Evolutionary conservation across 1,284 basidiomycete genomes (phyloP), one percentile per base, ranked within the genome.

Genomic region (Rugosomyces carneus): DNA sequence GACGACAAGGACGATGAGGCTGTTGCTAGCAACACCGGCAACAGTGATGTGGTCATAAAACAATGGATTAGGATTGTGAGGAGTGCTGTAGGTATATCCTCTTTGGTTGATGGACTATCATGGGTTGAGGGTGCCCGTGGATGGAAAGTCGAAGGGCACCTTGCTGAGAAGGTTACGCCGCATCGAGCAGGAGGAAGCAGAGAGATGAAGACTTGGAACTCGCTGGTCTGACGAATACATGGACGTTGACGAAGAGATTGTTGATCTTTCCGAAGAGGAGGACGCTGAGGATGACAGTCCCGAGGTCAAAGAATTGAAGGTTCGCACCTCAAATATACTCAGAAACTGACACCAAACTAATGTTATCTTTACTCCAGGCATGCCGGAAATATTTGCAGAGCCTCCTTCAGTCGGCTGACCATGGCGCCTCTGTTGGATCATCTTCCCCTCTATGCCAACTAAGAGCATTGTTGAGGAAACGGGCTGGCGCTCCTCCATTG

Each of bases 21-120:
- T 36, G 69, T 56, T 9, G 54, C 26, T 13, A 5, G 40, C 16
- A 43, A 32, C 16, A 41, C 37, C 42, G 48, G 40, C 47, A 42
- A 29, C 40, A 49, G 42, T 45, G 57, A 51, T 45, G 60, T 60
- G 19, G 61, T 63, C 6, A 57, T 57, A 27, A 68, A 64, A 60
- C 71, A 90, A 13, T 95, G 89, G 83, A 78, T 80, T 42, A 74
- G 95, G 27, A 71, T 93, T n/a, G 75, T 80, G 0, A 81, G 91
- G 49, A 77, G 81, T 21, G 84, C 81, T 0, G 78, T 86, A 5
- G 79, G 79, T 39, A 68, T 98, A 46, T 76, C 81, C 2, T 76
- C 76, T 42, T 65, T 76, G 26, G 84, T 93, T 6, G 80, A 87
- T 35, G 94, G 94, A 0, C 82, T 97, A 55, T 73, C 71, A 19